Evolutionary conservation across 2,329 filamentous ascomycete species (phyloP).

Genomic region (Rhynchosporium secalis): DNA sequence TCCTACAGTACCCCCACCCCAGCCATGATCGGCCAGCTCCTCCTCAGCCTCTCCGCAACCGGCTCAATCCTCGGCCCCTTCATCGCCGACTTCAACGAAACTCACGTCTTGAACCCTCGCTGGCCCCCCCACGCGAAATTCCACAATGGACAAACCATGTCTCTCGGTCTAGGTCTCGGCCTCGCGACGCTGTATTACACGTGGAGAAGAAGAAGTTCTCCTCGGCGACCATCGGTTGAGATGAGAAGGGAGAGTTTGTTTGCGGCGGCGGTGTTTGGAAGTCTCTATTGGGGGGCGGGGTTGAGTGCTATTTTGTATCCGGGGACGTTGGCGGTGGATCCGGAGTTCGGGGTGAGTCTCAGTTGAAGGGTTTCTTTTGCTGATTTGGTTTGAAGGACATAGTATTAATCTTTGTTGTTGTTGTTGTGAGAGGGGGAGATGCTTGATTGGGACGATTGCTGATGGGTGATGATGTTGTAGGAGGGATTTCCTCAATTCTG

Average conservation of each 20-base stretch:
- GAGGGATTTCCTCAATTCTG: slow-evolving; percentile 42
- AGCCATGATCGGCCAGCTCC: slow-evolving; percentile 24
- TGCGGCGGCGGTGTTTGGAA: slow-evolving; percentile 43
- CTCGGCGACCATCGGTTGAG: neutral
- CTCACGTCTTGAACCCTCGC: slow-evolving; percentile 49
- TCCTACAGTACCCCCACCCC: neutral
- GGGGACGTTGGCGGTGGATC: slow-evolving; percentile 46
- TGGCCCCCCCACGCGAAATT: slow-evolving; percentile 54
- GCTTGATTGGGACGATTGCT: neutral
- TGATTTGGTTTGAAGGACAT: too few relatives aligned
- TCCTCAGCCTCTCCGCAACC: slow-evolving; percentile 32
- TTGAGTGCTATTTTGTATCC: slow-evolving; percentile 49
- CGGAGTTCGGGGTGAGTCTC: slow-evolving; percentile 43
- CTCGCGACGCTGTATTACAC: slow-evolving; percentile 43
- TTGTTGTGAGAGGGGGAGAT: too few relatives aligned
- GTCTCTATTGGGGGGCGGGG: slow-evolving; percentile 47
- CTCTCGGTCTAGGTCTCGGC: slow-evolving; percentile 45
- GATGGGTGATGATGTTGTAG: neutral
- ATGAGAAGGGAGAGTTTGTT: slow-evolving; percentile 32
- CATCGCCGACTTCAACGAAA: slow-evolving; percentile 44
- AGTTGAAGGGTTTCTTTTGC: too few relatives aligned
- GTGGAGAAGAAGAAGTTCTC: slow-evolving; percentile 25
- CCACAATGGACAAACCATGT: slow-evolving; percentile 55
- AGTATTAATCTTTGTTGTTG: too few relatives aligned
- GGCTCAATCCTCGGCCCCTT: slow-evolving; percentile 32